phyloP scores from a whole-genome alignment of 768 basidiomycete genomes.

The Crassisporium funariophilum region DNA sequence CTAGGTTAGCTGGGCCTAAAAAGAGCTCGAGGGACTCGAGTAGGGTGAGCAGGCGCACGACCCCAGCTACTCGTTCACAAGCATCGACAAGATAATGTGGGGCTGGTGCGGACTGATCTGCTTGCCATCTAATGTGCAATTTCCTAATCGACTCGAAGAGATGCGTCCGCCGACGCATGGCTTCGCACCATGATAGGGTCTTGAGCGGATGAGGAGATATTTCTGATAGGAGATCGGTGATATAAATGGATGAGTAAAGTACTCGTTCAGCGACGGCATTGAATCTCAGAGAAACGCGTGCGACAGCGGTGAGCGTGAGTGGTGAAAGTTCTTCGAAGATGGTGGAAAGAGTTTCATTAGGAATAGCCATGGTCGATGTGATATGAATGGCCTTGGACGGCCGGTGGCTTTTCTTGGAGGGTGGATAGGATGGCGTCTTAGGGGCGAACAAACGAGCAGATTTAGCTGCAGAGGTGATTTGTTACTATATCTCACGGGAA shows the following conservation, averaged over 20 bases:
- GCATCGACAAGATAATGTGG: slow-evolving; percentile 36
- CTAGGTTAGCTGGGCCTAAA: slow-evolving; percentile 47
- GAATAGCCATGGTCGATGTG: slow-evolving; percentile 34
- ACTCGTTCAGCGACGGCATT: slow-evolving; percentile 59
- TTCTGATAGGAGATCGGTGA: slow-evolving; percentile 49
- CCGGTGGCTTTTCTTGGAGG: background rate
- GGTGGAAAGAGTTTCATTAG: slow-evolving; percentile 56
- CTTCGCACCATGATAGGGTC: slow-evolving; percentile 54
- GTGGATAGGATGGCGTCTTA: background rate
- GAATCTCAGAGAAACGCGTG: slow-evolving; percentile 49
- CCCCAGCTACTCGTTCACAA: slow-evolving; percentile 41
- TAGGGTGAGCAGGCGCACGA: slow-evolving; percentile 35
- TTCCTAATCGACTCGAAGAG: slow-evolving; percentile 47
- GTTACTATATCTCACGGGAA: slow-evolving; percentile 37
- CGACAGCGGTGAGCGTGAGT: slow-evolving; percentile 38
- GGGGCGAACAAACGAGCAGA: slow-evolving; percentile 1
- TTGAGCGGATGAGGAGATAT: slow-evolving; percentile 40
- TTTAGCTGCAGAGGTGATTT: slow-evolving; percentile 9
- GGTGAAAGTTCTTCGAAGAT: slow-evolving; percentile 46
- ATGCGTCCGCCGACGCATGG: slow-evolving; percentile 47
- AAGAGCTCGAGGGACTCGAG: slow-evolving; percentile 61
- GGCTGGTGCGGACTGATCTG: slow-evolving; percentile 32
- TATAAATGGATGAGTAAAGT: slow-evolving; percentile 54
- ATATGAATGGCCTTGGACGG: slow-evolving; percentile 4
- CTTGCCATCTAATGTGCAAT: slow-evolving; percentile 58